phyloP scores from a whole-genome alignment of 2,329 filamentous ascomycete genomes.

The Diaporthe vaccinii region DNA sequence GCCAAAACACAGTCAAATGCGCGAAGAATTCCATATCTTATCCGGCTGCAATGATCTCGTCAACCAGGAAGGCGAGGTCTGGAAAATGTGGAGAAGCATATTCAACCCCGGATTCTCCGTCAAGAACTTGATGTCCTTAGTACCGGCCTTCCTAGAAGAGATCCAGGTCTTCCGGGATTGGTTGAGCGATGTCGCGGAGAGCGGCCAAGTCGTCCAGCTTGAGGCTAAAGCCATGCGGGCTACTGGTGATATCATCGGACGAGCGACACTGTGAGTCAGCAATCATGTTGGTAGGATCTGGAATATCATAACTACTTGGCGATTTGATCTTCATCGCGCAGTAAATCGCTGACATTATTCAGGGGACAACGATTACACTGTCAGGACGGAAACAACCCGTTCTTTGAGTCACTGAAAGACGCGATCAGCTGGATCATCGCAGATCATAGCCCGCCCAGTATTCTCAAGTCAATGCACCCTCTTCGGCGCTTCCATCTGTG shows the following conservation, averaged over 20 bases:
- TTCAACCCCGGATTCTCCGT: constrained; percentile 57
- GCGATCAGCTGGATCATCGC: constrained; percentile 41
- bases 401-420: constrained; percentile 40
- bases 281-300: neutral
- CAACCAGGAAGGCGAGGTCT: constrained; percentile 53
- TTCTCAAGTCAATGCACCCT: constrained; percentile 40
- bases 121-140: constrained; percentile 52
- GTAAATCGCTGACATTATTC: neutral
- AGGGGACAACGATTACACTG: constrained; percentile 40
- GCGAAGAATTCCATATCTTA: constrained; percentile 48
- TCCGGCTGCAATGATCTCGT: constrained; percentile 52
- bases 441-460: constrained; percentile 26
- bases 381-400: constrained; percentile 37
- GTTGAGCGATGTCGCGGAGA: constrained; percentile 9
- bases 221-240: constrained; percentile 30
- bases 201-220: constrained; percentile 26
- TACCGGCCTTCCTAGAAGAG: constrained; percentile 45
- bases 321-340: neutral
- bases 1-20: constrained; percentile 51
- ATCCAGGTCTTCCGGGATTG: constrained; percentile 38
- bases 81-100: constrained; percentile 52
- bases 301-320: neutral
- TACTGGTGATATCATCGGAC: constrained; percentile 46
- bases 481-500: constrained; percentile 44
- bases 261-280: constrained; percentile 47